Base-by-base conservation (phyloP, 345 rosid species). In the Linum trigynum region DNA sequence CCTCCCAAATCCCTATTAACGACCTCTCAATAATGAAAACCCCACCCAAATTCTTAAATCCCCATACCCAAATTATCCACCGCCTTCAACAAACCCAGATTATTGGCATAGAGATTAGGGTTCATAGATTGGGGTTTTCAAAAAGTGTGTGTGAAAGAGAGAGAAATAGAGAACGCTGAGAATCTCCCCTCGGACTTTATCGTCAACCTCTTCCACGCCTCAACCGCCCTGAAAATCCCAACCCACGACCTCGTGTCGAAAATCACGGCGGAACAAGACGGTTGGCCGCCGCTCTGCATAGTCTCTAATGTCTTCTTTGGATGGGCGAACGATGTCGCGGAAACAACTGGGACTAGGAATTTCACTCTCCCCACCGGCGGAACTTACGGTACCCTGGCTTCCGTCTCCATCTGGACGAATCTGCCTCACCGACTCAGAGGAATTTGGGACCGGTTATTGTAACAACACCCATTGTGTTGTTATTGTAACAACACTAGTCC, bases 261-360 rank as follows among this genome's bases (percentile, higher is more conserved):
- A 40, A 69, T 69, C 3, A 53, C 59, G 11, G 4, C 38, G 38
- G 55, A 42, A 2, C 65, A 68, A 38, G n/a, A n/a, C n/a, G 68
- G 53, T 2, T 11, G 39, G 1, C 3, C 51, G 2, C 73, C 67
- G 2, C 42, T 45, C 7, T 55, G 73, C 62, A 32, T 74, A 5
- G 11, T 69, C 43, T 65, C 70, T 1, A 39, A 65, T 39, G 45
- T 59, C 69, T 64, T 73, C 69, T 39, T 67, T 9, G 72, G 65
- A 2, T 68, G 72, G 76, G 61, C 76, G 1, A 50, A 68, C 12
- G 68, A 68, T 4, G 72, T 73, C 55, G 69, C 69, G n/a, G 55
- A 17, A 6, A 66, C 60, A 38, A 61, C 64, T 17, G 72, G 72
- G 17, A 55, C 65, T 8, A 60, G 48, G 12, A 71, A 68, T 42